Conservation (phyloP, 345 rosid species). For the Populus pruinosa region DNA sequence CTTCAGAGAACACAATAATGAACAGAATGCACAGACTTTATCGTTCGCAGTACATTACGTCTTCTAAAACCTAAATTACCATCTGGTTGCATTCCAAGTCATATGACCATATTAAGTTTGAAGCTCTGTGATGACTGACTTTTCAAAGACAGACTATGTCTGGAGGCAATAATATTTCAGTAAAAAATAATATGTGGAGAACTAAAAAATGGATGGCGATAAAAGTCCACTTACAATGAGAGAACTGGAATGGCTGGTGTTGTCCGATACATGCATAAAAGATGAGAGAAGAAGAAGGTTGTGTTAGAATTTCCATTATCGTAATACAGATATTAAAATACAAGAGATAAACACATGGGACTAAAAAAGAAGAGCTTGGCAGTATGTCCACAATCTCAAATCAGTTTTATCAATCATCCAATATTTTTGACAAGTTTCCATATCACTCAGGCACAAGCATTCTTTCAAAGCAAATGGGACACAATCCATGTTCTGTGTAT, state of each 20-base stretch:
- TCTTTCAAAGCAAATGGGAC: slow-evolving; percentile 9
- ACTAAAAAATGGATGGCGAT: not conserved
- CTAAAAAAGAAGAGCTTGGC: not conserved
- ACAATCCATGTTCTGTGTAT: not conserved
- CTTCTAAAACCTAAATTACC: not conserved
- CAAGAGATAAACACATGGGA: not conserved
- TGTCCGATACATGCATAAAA: slow-evolving; percentile 39
- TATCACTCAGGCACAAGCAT: slow-evolving; percentile 1
- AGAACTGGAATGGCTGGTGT: slow-evolving; percentile 93
- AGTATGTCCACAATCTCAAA: not conserved
- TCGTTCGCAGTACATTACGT: not conserved
- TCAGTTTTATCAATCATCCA: not conserved
- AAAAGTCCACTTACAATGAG: slow-evolving; percentile 72
- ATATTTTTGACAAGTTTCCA: not conserved
- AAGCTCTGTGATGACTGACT: not conserved
- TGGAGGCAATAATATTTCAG: not conserved
- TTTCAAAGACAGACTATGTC: not conserved
- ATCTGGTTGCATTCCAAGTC: not conserved
- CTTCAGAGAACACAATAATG: not conserved
- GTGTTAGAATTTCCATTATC: slow-evolving; percentile 26
- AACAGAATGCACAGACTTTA: not conserved
- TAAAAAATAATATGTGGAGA: not conserved
- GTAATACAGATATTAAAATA: not conserved
- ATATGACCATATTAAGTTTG: not conserved
- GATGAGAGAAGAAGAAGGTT: slow-evolving; percentile 26